These are phyloP conservation scores for Colletotrichum sp. DNA, from an alignment of 2,329 filamentous ascomycete species.

Conservation along the genomic window DNA sequence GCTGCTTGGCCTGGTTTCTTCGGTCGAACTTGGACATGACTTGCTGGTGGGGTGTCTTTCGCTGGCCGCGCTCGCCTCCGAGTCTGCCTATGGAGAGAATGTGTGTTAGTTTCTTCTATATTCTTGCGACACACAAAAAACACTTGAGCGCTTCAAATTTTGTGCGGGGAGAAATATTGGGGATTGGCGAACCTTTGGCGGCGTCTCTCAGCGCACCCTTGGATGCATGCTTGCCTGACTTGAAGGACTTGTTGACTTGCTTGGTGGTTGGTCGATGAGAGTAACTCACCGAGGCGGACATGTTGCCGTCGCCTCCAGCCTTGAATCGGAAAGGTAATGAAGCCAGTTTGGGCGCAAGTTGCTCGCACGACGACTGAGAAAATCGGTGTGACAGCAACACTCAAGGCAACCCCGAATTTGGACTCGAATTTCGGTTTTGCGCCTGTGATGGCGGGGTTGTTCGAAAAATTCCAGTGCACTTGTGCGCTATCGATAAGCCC, in stretches of 20 bases:
- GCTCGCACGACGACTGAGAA: not conserved
- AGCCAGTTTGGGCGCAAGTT: constrained; percentile 54
- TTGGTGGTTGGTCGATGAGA: constrained; percentile 95
- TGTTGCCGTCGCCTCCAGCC: constrained; percentile 74
- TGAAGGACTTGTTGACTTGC: constrained; percentile 85
- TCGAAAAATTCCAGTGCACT: constrained; percentile 22
- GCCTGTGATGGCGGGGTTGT: constrained; percentile 9
- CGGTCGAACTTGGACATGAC: constrained; percentile 97
- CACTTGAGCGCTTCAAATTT: not conserved
- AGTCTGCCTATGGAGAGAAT: constrained; percentile 68
- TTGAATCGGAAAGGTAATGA: constrained; percentile 88
- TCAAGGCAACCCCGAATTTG: not conserved
- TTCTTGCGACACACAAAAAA: not conserved
- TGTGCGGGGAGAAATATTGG: not conserved
- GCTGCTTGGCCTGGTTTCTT: constrained; percentile 92
- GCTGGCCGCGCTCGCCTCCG: constrained; percentile 67
- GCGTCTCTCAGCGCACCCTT: constrained; percentile 86
- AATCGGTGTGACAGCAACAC: not conserved
- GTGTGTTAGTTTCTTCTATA: not conserved
- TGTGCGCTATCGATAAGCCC: constrained; percentile 40
- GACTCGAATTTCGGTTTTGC: constrained; percentile 5
- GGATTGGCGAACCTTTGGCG: constrained; percentile 69
- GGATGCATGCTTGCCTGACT: constrained; percentile 80
- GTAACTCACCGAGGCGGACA: constrained; percentile 76
- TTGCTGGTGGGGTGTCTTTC: constrained; percentile 93